These are phyloP conservation scores for Rauvolfia tetraphylla DNA, from an alignment of 257 asterid species.

Conservation along the genomic window DNA sequence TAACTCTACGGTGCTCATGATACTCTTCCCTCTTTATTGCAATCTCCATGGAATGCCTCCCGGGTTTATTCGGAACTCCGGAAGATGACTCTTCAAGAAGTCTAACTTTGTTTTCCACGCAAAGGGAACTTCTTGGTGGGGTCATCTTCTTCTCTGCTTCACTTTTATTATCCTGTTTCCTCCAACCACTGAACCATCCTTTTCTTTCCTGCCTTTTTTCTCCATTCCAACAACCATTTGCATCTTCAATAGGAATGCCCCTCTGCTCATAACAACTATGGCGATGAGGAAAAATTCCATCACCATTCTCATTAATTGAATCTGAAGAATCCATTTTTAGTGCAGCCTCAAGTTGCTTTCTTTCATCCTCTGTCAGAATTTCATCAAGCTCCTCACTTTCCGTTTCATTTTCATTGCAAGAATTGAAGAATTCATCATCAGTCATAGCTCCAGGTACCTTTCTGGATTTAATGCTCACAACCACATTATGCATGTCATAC, in stretches of 20 bases:
- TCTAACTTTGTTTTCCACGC: conserved; percentile 58
- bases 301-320: conserved; percentile 46
- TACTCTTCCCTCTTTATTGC: conserved; percentile 62
- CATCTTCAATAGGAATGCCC: conserved; percentile 67
- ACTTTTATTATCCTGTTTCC: conserved; percentile 59
- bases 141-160: conserved; percentile 47
- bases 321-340: conserved; percentile 70
- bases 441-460: conserved; percentile 94
- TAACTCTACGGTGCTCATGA: conserved; percentile 58
- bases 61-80: conserved; percentile 42
- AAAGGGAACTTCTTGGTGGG: conserved; percentile 71
- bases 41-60: conserved; percentile 76
- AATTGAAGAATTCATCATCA: conserved; percentile 75
- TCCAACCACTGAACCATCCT: conserved; percentile 90
- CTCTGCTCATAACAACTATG: conserved; percentile 84
- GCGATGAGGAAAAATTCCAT: conserved; percentile 63
- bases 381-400: conserved; percentile 73
- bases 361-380: conserved; percentile 84
- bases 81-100: conserved; percentile 63
- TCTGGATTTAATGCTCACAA: conserved; percentile 92
- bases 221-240: conserved; percentile 35
- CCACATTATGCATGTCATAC: conserved; percentile 93
- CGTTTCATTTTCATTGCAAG: conserved; percentile 68
- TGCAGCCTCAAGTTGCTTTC: conserved; percentile 85
- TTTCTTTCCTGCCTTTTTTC: conserved; percentile 67